phyloP scores from a whole-genome alignment of 2,329 filamentous ascomycete species.

The Aspergillus brasiliensis region DNA sequence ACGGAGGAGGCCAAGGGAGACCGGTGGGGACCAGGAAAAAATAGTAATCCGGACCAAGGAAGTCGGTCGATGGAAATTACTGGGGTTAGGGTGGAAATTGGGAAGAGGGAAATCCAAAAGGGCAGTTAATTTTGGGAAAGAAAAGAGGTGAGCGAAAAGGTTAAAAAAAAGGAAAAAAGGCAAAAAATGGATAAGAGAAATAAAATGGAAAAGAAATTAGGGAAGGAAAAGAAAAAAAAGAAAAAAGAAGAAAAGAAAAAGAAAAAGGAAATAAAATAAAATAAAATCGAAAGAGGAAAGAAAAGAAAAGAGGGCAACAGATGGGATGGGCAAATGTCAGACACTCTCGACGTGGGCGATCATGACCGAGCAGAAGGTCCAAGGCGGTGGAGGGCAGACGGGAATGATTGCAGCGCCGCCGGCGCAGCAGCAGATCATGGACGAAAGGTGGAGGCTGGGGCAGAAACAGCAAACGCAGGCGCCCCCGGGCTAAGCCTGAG shows the following conservation, averaged over 20 bases:
- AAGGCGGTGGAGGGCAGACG: slow-evolving; percentile 16
- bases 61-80: slow-evolving; percentile 2
- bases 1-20: slow-evolving; percentile 33
- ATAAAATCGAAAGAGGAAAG: slow-evolving; percentile 23
- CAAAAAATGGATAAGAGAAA: background rate
- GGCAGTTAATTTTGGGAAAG: background rate
- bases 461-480: slow-evolving; percentile 24
- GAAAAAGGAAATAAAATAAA: slow-evolving; percentile 33
- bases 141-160: background rate
- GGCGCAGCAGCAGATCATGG: slow-evolving; percentile 24
- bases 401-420: slow-evolving; percentile 20
- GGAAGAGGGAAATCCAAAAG: background rate
- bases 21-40: slow-evolving; percentile 16
- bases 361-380: slow-evolving; percentile 15
- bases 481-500: slow-evolving; percentile 18
- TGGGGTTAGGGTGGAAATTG: slow-evolving; percentile 2
- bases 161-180: slow-evolving; percentile 2
- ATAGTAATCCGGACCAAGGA: slow-evolving; percentile 7
- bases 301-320: slow-evolving; percentile 12
- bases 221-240: slow-evolving; percentile 27
- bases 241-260: slow-evolving; percentile 13
- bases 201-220: slow-evolving; percentile 14
- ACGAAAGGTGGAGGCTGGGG: slow-evolving; percentile 33
- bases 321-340: slow-evolving; percentile 35
- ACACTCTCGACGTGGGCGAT: slow-evolving; percentile 22